Base-by-base conservation (phyloP, 164 flowering plant genomes). In the Magnolia kwangsiensis region DNA sequence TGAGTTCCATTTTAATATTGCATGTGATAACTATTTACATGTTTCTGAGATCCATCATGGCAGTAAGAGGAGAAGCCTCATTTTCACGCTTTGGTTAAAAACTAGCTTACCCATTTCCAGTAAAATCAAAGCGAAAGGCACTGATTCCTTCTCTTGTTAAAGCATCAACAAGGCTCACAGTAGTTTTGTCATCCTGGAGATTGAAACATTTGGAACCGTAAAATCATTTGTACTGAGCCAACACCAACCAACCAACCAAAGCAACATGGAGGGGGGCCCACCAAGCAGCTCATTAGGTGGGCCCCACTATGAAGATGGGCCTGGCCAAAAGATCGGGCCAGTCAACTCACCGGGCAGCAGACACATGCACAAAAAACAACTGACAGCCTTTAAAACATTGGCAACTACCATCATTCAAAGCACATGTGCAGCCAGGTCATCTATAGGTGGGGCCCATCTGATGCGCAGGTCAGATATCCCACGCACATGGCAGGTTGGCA, bases 61-160 rank as follows among this genome's bases (percentile, higher is more conserved):
- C 7, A 55, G 18, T 16, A 55, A 55, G 61, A 64, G 37, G 49
- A 24, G 45, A 67, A 58, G 27, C 51, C 10, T 70, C 72, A 70
- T 51, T 51, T 51, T 55, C 63, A 51, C 16, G 7, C 6, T 67
- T 24, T 5, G 45, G 45, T 24, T 16, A 59, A 27, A 37, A 61
- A 10, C 55, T 14, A 55, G 18, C 86, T 80, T 81, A 93, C 97
- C 97, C 98, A 63, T 93, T 91, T 66, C 98, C 98, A 69, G 98
- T 80, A 80, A 94, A 94, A 81, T 94, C 98, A 77, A 92, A 94
- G 75, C 94, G 94, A 77, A 88, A 90, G 74, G 86, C 89, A 80
- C 88, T 87, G 75, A 90, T 87, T 76, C 95, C 89, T 79, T 86
- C 83, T 63, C 79, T 87, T 27, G 80, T 87, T 65, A 92, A 70